Evolutionary conservation across 2,329 filamentous ascomycete genomes (phyloP), one percentile per base, ranked within the genome.

Genomic region (Diaporthe velutina): DNA sequence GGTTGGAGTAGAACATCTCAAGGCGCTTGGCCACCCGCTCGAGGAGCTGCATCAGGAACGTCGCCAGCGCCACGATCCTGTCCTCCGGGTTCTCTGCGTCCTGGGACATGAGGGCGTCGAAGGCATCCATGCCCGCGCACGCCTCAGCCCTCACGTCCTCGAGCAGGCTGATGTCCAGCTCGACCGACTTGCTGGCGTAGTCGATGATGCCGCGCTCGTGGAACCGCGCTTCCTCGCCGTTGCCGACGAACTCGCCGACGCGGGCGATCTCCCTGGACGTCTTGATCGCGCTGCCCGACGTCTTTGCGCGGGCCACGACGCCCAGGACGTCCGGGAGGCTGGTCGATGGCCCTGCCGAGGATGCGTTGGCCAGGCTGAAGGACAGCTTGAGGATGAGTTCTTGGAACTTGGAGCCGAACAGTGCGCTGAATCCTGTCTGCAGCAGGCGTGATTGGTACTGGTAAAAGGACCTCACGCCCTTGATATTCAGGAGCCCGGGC

Each of bases 81-180:
- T 85, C 83, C 0, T 79, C 77, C 28, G 85, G 84, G 0, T 81
- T 82, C 9, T 82, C 79, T 0, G 81, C 80, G n/a, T 85, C 84
- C 8, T 82, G 78, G 0, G 81, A 80, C 77, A 85, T 85, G 38
- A 90, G 82, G 30, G 82, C 84, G 58, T 86, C 87, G 35, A 89
- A 89, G 0, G 88, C 88, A 75, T 90, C 88, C 87, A 90, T 90
- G 12, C 88, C 89, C 30, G 83, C 82, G 70, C 88, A 89, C 0
- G 86, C 87, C 76, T 90, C 88, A 64, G 87, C 85, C 9, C 88
- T 84, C 2, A 90, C 85, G 71, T 88, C 86, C 75, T 90, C 88
- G 4, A 90, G 83, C 2, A 90, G 84, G 71, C 86, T 85, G 70
- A 90, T 88, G 60, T 90, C 88, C 4, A 88, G 83, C 75, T 87